Base-by-base conservation (phyloP, 768 basidiomycete species). In the Harrya chromipes region DNA sequence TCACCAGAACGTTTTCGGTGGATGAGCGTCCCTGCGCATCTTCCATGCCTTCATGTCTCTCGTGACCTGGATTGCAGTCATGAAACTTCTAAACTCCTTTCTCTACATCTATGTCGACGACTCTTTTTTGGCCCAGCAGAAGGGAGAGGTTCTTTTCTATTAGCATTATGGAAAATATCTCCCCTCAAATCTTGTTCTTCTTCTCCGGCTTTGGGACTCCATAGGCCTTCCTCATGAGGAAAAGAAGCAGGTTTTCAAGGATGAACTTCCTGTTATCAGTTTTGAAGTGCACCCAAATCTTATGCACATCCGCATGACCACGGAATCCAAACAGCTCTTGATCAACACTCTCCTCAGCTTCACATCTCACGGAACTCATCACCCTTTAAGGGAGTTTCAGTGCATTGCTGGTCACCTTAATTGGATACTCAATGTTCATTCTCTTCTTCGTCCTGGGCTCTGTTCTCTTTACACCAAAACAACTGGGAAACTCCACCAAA, bases 351-450 rank as follows among this genome's bases (percentile, higher is more conserved):
- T n/a, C n/a, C n/a, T n/a, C n/a, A n/a, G n/a, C n/a, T n/a, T n/a
- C n/a, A n/a, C n/a, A n/a, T n/a, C n/a, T n/a, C n/a, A n/a, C n/a
- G 24, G 24, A 7, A 24, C 24, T 24, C 24, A 7, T 4, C 40
- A 19, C 5, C 19, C 48, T 26, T 43, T 55, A 3, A 24, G 54
- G 2, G 59, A 70, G 0, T 74, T 64, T 19, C 70, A 71, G 43
- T 34, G 35, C 0, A 46, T 75, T 2, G 65, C 63, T 0, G 74
- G 75, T 0, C 70, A 64, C 54, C 34, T 70, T 12, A 77, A 74
- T 47, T 77, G 75, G 73, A 44, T 17, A 48, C 73, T 5, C 19
- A 77, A 76, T 43, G 68, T 68, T 2, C 73, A 59, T 40, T 74
- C 74, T 0, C 49, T 69, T 0, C 57, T 78, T 0, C 55, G 61